Evolutionary conservation across 352 stramenopile genomes (phyloP).

Genomic region (Phytophthora fragariaefolia): DNA sequence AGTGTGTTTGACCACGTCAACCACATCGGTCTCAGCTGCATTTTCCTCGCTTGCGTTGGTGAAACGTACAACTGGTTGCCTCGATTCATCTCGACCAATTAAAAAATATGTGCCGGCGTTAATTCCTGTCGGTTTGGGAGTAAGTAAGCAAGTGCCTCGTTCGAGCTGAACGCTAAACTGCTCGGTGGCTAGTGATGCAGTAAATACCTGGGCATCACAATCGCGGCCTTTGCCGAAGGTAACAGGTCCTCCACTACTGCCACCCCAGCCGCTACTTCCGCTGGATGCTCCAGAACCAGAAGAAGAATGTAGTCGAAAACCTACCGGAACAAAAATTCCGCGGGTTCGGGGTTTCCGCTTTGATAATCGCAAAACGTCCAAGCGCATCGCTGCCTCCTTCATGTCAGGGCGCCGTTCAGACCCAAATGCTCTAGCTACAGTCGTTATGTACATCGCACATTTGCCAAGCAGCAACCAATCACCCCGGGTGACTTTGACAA

Average conservation of each 20-base stretch:
- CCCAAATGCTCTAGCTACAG: conserved; percentile 54
- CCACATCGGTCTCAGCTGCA: neutral
- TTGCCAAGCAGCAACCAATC: conserved; percentile 68
- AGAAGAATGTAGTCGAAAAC: conserved; percentile 50
- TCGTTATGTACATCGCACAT: conserved; percentile 60
- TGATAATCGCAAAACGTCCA: conserved; percentile 65
- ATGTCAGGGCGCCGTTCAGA: conserved; percentile 67
- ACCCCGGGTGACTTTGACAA: conserved; percentile 59
- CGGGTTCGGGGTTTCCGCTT: conserved; percentile 63
- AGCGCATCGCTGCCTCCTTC: conserved; percentile 66
- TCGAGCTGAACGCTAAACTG: conserved; percentile 75
- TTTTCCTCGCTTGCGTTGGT: neutral
- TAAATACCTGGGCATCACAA: conserved; percentile 68
- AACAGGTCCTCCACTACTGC: conserved; percentile 45
- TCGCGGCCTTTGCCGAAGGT: conserved; percentile 64
- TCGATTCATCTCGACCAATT: conserved; percentile 51
- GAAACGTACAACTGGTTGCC: neutral
- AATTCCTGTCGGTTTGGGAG: conserved; percentile 58
- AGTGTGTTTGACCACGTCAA: conserved; percentile 61
- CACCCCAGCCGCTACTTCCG: conserved; percentile 33
- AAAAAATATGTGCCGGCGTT: conserved; percentile 80
- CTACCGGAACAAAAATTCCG: conserved; percentile 60
- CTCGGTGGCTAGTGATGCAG: conserved; percentile 58
- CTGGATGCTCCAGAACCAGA: conserved; percentile 37
- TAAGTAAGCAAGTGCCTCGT: conserved; percentile 63